These are phyloP conservation scores for Mallotus nudiflorus DNA, from an alignment of 345 rosid genomes.

Conservation along the genomic window DNA sequence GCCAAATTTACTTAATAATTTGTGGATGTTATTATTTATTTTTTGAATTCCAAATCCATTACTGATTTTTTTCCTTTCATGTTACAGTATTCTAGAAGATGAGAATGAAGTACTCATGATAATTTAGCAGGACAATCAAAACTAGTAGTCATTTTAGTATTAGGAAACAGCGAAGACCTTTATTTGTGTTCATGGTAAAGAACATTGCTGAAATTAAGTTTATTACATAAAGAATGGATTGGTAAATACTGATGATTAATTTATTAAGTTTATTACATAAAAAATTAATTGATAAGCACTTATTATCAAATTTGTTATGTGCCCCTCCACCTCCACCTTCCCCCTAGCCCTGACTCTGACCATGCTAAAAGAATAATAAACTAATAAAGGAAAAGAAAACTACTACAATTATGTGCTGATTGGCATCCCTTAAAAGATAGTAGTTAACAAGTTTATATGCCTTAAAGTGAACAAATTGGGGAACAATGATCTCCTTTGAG, in stretches of 20 bases:
- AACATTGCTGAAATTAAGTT: not conserved
- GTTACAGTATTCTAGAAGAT: not conserved
- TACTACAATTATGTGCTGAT: not conserved
- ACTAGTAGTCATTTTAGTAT: not conserved
- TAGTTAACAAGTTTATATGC: not conserved
- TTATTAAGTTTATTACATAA: not conserved
- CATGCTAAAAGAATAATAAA: no score
- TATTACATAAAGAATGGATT: no score
- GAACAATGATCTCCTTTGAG: no score
- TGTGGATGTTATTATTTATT: not conserved
- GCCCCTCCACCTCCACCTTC: no score
- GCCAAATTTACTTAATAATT: not conserved
- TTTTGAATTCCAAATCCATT: slow-evolving; percentile 1
- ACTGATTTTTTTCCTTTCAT: not conserved
- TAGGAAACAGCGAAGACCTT: not conserved
- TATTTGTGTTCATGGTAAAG: not conserved
- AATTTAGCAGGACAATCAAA: not conserved
- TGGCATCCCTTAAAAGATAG: not conserved
- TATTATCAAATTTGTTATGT: no score
- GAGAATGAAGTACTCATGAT: not conserved
- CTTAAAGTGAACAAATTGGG: not conserved
- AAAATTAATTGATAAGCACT: no score
- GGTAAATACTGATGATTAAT: not conserved
- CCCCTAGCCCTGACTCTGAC: no score
- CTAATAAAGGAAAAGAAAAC: not conserved